These are phyloP conservation scores for Arctostaphylos glauca DNA, from an alignment of 148 eudicot species.

Conservation along the genomic window DNA sequence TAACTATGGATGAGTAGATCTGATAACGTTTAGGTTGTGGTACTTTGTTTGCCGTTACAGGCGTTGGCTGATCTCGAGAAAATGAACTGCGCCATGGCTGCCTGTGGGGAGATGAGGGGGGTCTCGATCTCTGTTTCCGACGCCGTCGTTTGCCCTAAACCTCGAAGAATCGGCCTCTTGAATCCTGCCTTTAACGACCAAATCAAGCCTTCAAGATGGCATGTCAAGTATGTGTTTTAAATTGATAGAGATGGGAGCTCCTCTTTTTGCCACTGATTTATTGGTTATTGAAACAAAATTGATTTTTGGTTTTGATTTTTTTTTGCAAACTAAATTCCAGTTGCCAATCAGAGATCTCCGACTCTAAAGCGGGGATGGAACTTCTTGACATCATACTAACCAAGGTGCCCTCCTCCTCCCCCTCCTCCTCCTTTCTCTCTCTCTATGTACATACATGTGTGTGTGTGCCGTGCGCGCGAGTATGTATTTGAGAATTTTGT, in stretches of 20 bases:
- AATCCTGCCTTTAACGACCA: conserved; percentile 18
- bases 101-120: conserved; percentile 18
- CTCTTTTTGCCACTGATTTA: neutral
- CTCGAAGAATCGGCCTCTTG: conserved; percentile 39
- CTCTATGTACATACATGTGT: too few species aligned
- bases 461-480: too few species aligned
- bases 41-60: conserved; percentile 3
- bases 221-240: conserved; percentile 19
- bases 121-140: conserved; percentile 14
- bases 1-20: neutral
- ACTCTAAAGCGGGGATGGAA: conserved; percentile 51
- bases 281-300: neutral
- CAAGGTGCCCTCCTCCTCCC: conserved; percentile 32
- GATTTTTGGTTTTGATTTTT: neutral
- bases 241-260: neutral
- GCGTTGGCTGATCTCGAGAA: neutral
- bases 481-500: too few species aligned
- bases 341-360: conserved; percentile 37
- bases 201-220: conserved; percentile 26
- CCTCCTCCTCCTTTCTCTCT: too few species aligned
- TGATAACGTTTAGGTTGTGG: neutral
- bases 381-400: conserved; percentile 58
- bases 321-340: conserved; percentile 17
- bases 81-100: conserved; percentile 25
- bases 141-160: conserved; percentile 55